Base-by-base conservation (phyloP, 176 grass and related monocot genomes). In the Cenchrus fungigraminus region DNA sequence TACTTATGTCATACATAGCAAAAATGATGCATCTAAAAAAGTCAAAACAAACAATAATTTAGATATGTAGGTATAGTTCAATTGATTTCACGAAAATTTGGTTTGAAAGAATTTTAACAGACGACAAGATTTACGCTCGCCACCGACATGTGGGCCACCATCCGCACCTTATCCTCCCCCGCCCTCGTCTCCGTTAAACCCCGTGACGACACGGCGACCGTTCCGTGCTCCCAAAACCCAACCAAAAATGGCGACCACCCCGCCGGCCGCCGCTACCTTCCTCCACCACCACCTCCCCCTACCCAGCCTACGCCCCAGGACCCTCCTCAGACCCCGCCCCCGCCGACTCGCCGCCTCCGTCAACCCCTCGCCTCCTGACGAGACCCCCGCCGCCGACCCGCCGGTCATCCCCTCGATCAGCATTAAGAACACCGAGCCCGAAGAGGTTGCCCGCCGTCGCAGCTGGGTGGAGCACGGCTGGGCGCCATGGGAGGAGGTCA, bases 401-500 rank as follows among this genome's bases (percentile, higher is more conserved):
- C 86, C 92, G n/a, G 87, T 91, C 7, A 53, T 90, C 83, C 85
- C 91, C 59, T 86, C 83, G 9, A 75, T 82, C 56, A 71, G 82
- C 16, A 79, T 87, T 47, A 69, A 74, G 42, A 82, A 91, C 50
- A 84, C 31, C 17, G 96, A 95, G 54, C 69, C 87, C 11, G 93
- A 98, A 83, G 86, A 98, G 9, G 96, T 87, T 12, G 89, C 87
- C 16, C 93, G 91, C 50, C 89, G 87, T 61, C 85, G 89, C 12
- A 83, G 86, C 56, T 98, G 96, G 96, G 82, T 91, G 2, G 87
- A 95, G 78, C 91, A 89, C n/a, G 93, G 87, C 1, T 98, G 96
- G 96, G 93, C 96, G 0, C 96, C 93, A 0, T 98, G 96, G 96
- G 96, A 98, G 89, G 92, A 98, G 81, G 15, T 91, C 4, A 87